Evolutionary conservation across 805 yeast genomes (phyloP).

Genomic region (Hagleromyces aurorensis): DNA sequence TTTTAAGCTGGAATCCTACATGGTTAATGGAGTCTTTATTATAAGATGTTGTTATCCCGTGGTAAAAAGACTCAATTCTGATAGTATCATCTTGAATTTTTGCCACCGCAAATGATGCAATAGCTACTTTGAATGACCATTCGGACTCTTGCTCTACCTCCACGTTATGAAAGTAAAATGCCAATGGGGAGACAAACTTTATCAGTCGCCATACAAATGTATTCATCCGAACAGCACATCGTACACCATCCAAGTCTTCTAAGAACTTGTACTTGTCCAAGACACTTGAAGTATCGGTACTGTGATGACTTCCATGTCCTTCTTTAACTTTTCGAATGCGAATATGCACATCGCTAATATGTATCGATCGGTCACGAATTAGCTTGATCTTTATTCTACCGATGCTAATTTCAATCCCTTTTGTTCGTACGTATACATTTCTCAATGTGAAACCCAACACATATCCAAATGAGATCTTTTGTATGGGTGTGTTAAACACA

Average conservation of each 20-base stretch:
- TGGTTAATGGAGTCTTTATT: conserved; percentile 15
- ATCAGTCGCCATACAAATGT: conserved; percentile 7
- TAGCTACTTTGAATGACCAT: conserved; percentile 7
- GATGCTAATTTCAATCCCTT: conserved; percentile 9
- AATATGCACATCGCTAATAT: conserved; percentile 14
- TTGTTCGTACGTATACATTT: conserved; percentile 7
- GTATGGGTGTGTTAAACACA: conserved; percentile 4
- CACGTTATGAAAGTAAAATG: conserved; percentile 10
- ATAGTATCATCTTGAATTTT: conserved; percentile 11
- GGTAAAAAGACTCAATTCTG: conserved; percentile 15
- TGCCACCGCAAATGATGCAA: conserved; percentile 15
- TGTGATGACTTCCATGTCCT: neutral
- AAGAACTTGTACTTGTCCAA: neutral
- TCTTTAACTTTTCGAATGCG: neutral
- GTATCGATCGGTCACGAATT: conserved; percentile 16
- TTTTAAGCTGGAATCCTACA: conserved; percentile 12
- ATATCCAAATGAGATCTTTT: conserved; percentile 11
- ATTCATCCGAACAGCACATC: conserved; percentile 8
- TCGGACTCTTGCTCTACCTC: conserved; percentile 8
- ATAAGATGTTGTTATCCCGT: conserved; percentile 11
- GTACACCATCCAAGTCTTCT: conserved; percentile 2
- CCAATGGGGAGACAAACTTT: conserved; percentile 11
- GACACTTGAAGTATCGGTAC: neutral
- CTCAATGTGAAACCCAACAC: conserved; percentile 16
- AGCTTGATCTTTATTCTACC: conserved; percentile 14